Evolutionary conservation across 331 rosid genomes (phyloP), one percentile per base, ranked within the genome.

Genomic region (Acacia pycnantha): DNA sequence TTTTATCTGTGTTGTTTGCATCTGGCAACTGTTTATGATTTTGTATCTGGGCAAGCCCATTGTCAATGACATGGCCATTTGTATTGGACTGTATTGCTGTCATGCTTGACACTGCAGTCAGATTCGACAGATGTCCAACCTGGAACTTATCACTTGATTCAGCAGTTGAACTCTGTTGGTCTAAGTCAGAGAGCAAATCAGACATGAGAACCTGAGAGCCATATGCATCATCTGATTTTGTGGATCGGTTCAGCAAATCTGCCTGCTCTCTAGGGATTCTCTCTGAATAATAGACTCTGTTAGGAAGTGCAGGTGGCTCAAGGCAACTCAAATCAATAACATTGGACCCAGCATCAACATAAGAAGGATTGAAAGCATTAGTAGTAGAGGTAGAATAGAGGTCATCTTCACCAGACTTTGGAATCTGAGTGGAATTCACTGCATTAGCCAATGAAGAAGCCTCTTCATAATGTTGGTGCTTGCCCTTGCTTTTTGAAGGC

Each of bases 191-290:
- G 61, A 73, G 88, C 69, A 91, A 84, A 70, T 88, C 91, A 77
- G 97, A 54, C 71, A 80, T 53, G n/a, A 89, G 89, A 80, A 87
- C 87, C 29, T 83, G 94, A 79, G 91, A 78, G 53, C 90, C 92
- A 89, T 85, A 77, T 6, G 87, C 83, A 79, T 90, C 98, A 72
- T 94, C 98, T 31, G 98, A 94, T 72, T 94, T 94, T 69, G 94
- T 77, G 31, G 86, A 90, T 54, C 95, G 85, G 86, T 92, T 94
- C 85, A 85, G 85, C 81, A 88, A 90, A 86, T 92, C 95, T 53
- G 79, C 89, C 87, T 88, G 97, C 82, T 90, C 97, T 87, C 97
- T 90, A 24, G 97, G 98, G 85, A 89, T 89, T 86, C 95, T 94
- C 84, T 92, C 97, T 9, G 98, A 94, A 84, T 74, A 85, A 79